A percentile compares a stretch with the other conserved stretches of the same genome.
These are phyloP conservation scores for Camellia sinensis DNA, from an alignment of 148 eudicot species.

Conservation along the genomic window DNA sequence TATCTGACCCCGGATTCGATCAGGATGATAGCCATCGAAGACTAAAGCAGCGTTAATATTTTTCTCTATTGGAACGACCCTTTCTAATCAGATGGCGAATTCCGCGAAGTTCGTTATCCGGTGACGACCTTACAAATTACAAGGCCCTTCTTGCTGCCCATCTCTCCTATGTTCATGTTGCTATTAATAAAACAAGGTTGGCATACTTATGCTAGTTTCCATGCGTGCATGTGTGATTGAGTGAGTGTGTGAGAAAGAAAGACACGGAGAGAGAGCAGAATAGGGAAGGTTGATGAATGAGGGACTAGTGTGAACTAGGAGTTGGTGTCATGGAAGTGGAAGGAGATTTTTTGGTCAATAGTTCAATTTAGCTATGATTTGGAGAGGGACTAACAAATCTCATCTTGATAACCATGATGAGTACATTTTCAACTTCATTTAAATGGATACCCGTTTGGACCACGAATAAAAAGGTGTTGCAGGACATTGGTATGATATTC, in stretches of 20 bases:
- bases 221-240: too few species aligned
- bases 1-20: too few species aligned
- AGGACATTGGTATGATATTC: slow-evolving; percentile 8
- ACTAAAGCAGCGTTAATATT: too few species aligned
- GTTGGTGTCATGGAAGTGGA: not conserved
- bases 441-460: slow-evolving; percentile 16
- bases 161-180: slow-evolving; percentile 4
- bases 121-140: not conserved
- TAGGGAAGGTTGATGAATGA: not conserved
- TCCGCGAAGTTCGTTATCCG: too few species aligned
- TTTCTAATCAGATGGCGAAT: too few species aligned
- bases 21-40: too few species aligned
- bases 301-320: not conserved
- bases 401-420: slow-evolving; percentile 3
- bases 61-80: too few species aligned
- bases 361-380: slow-evolving; percentile 18
- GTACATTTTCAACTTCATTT: slow-evolving; percentile 14
- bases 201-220: not conserved
- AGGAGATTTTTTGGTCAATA: slow-evolving; percentile 2
- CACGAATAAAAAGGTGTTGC: not conserved
- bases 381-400: not conserved
- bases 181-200: slow-evolving; percentile 8
- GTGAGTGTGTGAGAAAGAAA: not conserved
- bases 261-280: too few species aligned
- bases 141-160: not conserved